Evolutionary conservation across 805 yeast species (phyloP), one percentile per base, ranked within the genome.

Genomic region (Ogataea haglerorum): DNA sequence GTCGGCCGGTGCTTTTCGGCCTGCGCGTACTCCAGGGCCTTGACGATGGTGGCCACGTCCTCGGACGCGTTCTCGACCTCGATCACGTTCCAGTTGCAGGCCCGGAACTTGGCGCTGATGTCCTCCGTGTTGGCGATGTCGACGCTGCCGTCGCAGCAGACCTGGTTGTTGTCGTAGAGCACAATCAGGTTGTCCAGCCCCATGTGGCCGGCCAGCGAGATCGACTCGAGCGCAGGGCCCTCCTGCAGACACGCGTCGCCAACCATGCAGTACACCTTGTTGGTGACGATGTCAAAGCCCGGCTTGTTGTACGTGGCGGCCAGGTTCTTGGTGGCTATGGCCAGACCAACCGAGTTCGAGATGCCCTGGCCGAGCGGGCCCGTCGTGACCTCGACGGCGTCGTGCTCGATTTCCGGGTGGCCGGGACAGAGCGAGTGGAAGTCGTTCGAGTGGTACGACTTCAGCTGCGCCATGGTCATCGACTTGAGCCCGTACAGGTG

Each of bases 331-430:
- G 88, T 91, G 47, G 96, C 99, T 62, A 91, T 78, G 44, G 99
- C 98, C 54, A 91, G 64, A 73, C 99, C 99, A 57, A 91, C 95
- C 42, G 96, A 96, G 67, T 88, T 90, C 56, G 85, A 75, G 56
- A 91, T 78, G 82, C 99, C 99, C 72, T 91, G 99, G 64, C 99
- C 99, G 60, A 91, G 80, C 43, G 99, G 98, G 68, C 99, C 99
- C 45, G 98, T 91, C 66, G 98, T 89, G 58, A 90, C 95, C 66
- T 91, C 99, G 46, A 89, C 82, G 62, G 97, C 98, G 42, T 91
- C 89, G 48, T 85, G 76, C 63, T 87, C 95, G 49, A 73, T 77
- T 73, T 91, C 99, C 40, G 99, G 99, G 72, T 91, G 99, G 55
- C 99, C 99, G 37, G 99, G 98, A 49, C 95, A 85, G 69, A 80